phyloP scores from a whole-genome alignment of 1,139 yeast species.

The Yamadazyma mexicana region DNA sequence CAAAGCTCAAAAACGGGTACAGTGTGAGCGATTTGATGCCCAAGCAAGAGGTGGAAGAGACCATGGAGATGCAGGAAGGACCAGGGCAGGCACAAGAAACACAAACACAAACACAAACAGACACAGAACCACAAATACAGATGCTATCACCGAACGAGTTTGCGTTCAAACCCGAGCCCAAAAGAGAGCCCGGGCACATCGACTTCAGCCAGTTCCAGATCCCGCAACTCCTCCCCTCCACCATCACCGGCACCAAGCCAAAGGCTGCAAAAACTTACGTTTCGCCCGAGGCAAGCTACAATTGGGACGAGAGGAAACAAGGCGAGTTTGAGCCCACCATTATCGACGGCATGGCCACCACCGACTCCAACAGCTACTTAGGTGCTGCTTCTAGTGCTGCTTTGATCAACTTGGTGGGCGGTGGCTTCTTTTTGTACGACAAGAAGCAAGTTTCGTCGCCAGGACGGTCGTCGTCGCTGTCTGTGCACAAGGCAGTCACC shows the following conservation, averaged over 20 bases:
- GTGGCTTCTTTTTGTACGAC: slow-evolving; percentile 17
- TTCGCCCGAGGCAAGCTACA: slow-evolving; percentile 14
- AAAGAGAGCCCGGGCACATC: background rate
- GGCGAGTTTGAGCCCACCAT: slow-evolving; percentile 17
- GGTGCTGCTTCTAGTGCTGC: slow-evolving; percentile 23
- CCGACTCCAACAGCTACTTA: slow-evolving; percentile 18
- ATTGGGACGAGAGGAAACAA: slow-evolving; percentile 19
- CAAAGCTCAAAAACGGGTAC: slow-evolving; percentile 16
- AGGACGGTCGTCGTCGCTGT: slow-evolving; percentile 9
- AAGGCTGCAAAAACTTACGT: slow-evolving; percentile 7
- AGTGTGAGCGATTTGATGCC: slow-evolving; percentile 12
- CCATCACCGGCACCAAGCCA: slow-evolving; percentile 4
- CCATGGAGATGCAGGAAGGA: background rate
- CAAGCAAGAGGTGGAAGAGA: too few species aligned
- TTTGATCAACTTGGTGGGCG: slow-evolving; percentile 17
- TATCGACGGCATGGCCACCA: slow-evolving; percentile 22
- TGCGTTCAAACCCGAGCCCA: too few species aligned
- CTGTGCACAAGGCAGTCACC: slow-evolving; percentile 8
- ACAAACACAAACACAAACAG: background rate
- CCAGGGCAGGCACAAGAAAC: background rate
- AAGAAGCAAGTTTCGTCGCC: slow-evolving; percentile 7
- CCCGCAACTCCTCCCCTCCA: slow-evolving; percentile 13
- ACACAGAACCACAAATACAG: too few species aligned
- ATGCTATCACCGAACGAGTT: too few species aligned
- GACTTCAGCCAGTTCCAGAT: slow-evolving; percentile 9